Evolutionary conservation across 805 yeast species (phyloP).

Genomic region (Starmerella khaoyaiensis): DNA sequence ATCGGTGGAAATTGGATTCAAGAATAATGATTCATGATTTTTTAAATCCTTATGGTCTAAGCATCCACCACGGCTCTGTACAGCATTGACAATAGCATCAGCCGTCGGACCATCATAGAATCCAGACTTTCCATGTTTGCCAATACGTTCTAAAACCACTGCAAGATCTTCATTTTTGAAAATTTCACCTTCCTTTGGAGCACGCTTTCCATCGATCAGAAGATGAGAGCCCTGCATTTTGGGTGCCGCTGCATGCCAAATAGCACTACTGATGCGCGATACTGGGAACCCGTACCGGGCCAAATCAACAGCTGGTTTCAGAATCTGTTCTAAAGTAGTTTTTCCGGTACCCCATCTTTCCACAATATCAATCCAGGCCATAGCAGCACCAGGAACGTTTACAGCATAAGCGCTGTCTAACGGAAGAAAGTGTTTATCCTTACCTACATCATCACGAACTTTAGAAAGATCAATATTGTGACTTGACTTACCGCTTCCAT

Average conservation of each 20-base stretch:
- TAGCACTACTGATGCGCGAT: slow-evolving; percentile 40
- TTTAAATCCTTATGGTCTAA: slow-evolving; percentile 44
- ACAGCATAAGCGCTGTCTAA: slow-evolving; percentile 43
- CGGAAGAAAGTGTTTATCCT: slow-evolving; percentile 37
- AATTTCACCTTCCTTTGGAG: slow-evolving; percentile 50
- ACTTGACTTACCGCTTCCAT: slow-evolving; percentile 68
- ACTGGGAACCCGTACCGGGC: slow-evolving; percentile 60
- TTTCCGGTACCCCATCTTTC: slow-evolving; percentile 63
- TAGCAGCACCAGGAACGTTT: slow-evolving; percentile 68
- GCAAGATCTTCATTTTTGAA: slow-evolving; percentile 44
- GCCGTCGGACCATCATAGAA: slow-evolving; percentile 65
- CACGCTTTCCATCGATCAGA: slow-evolving; percentile 25
- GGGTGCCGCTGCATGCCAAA: slow-evolving; percentile 36
- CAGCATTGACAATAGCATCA: slow-evolving; percentile 43
- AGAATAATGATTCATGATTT: slow-evolving; percentile 45
- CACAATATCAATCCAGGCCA: slow-evolving; percentile 64
- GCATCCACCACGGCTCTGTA: slow-evolving; percentile 43
- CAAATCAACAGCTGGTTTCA: slow-evolving; percentile 38
- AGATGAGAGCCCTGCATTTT: slow-evolving; percentile 31
- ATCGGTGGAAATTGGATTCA: slow-evolving; percentile 45
- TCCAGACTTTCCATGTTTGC: slow-evolving; percentile 46
- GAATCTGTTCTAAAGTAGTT: slow-evolving; percentile 42
- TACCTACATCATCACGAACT: slow-evolving; percentile 15
- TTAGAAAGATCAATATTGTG: slow-evolving; percentile 29
- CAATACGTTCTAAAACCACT: slow-evolving; percentile 38